Percentiles rank a stretch among this genome's conserved stretches.
phyloP scores from a whole-genome alignment of 345 rosid species.

The Eucalyptus urophylla region DNA sequence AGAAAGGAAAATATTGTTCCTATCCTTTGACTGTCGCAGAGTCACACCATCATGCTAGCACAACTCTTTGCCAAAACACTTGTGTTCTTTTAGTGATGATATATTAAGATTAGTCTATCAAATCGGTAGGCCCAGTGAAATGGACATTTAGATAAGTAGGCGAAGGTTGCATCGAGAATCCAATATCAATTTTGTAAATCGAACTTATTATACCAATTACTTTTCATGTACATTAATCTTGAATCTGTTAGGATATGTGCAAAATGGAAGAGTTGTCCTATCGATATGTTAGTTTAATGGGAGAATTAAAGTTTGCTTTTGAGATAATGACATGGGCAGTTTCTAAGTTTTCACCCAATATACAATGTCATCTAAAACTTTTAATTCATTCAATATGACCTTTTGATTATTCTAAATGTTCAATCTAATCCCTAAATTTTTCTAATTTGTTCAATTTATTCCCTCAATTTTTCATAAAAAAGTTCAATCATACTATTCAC shows the following conservation, averaged over 20 bases:
- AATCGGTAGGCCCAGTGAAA: background rate
- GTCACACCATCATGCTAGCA: too few species aligned
- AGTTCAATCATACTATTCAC: background rate
- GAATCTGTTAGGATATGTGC: background rate
- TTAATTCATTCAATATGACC: accelerated
- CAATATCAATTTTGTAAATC: background rate
- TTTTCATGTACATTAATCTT: background rate
- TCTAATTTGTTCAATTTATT: background rate
- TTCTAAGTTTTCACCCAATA: background rate
- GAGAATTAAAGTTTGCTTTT: background rate
- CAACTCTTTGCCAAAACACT: background rate
- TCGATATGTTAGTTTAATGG: background rate
- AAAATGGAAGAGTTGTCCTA: background rate
- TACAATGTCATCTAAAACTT: accelerated
- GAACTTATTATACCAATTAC: background rate
- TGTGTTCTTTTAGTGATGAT: background rate
- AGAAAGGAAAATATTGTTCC: too few species aligned
- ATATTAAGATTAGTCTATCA: background rate
- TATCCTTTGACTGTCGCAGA: too few species aligned
- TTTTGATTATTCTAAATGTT: background rate
- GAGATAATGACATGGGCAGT: background rate
- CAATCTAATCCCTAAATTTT: background rate
- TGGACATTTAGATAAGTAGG: background rate
- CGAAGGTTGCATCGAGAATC: background rate
- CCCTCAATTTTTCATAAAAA: background rate